Evolutionary conservation across 352 stramenopile species (phyloP).

Genomic region (Pythium aphanidermatum): DNA sequence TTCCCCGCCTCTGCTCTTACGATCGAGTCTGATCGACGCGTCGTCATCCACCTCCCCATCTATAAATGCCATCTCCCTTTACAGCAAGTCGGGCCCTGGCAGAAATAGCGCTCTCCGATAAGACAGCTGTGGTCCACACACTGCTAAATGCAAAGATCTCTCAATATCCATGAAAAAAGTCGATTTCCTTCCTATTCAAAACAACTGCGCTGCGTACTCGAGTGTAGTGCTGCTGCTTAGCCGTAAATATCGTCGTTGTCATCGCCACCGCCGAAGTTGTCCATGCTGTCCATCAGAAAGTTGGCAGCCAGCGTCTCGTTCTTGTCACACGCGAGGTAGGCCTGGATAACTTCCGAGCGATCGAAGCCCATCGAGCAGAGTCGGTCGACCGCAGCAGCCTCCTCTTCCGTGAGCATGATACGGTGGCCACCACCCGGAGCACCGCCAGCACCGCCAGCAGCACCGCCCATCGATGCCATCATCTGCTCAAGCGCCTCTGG

Average conservation of each 20-base stretch:
- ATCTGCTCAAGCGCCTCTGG: slow-evolving; percentile 83
- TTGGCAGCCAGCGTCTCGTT: slow-evolving; percentile 98
- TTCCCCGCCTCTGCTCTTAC: too few species aligned
- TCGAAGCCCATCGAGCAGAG: slow-evolving; percentile 87
- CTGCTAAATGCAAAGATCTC: neutral
- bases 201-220: slow-evolving; percentile 11
- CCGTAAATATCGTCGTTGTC: slow-evolving; percentile 89
- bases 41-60: too few species aligned
- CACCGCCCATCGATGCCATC: slow-evolving; percentile 73
- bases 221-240: slow-evolving; percentile 22
- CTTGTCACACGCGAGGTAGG: slow-evolving; percentile 99
- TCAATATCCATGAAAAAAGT: neutral
- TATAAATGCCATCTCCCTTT: too few species aligned
- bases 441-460: slow-evolving; percentile 28
- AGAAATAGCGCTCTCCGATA: too few species aligned
- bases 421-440: slow-evolving; percentile 38
- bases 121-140: too few species aligned
- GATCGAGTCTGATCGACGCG: too few species aligned
- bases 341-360: slow-evolving; percentile 92
- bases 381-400: slow-evolving; percentile 66
- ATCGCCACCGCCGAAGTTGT: slow-evolving; percentile 47
- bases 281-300: slow-evolving; percentile 95
- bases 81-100: too few species aligned
- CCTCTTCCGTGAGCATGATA: slow-evolving; percentile 77
- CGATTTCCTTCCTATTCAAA: slow-evolving; percentile 22